phyloP scores from a whole-genome alignment of 306 rosid genomes.

The Gynostemma pentaphyllum region DNA sequence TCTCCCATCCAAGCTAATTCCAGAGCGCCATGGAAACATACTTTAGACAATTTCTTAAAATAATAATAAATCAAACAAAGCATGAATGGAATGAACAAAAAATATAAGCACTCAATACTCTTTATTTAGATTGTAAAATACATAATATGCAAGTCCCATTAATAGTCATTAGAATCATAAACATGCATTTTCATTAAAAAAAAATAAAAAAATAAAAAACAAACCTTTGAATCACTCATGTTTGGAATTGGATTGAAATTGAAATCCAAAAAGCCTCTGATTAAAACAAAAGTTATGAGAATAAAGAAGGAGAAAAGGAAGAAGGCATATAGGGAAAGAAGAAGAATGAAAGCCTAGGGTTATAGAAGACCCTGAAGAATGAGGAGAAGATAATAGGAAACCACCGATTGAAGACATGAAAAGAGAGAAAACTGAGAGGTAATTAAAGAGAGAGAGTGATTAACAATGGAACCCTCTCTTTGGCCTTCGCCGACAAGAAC shows the following conservation, averaged over 20 bases:
- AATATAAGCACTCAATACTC: not conserved
- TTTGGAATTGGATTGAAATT: conserved; percentile 16
- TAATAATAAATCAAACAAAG: not conserved
- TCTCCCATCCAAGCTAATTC: not conserved
- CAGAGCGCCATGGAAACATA: not conserved
- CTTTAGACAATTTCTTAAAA: too few relatives aligned
- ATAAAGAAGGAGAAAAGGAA: conserved; percentile 12
- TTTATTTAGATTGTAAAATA: not conserved
- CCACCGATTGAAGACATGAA: conserved; percentile 81
- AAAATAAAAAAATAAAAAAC: not conserved
- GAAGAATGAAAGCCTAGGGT: conserved; percentile 43
- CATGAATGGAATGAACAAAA: too few relatives aligned
- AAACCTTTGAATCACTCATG: conserved; percentile 69
- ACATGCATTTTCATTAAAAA: too few relatives aligned
- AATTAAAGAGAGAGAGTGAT: conserved; percentile 46
- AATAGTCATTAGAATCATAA: too few relatives aligned
- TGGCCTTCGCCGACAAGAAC: conserved; percentile 13
- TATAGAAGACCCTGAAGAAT: conserved; percentile 62
- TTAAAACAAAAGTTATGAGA: conserved; percentile 10
- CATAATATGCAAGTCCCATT: too few relatives aligned
- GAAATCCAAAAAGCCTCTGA: conserved; percentile 14
- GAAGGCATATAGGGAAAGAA: conserved; percentile 22
- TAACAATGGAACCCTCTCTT: conserved; percentile 53
- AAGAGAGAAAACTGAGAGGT: conserved; percentile 27
- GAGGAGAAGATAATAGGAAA: conserved; percentile 24